Conservation (phyloP, 2,329 filamentous ascomycete species). For the Ascochyta rabiei region DNA sequence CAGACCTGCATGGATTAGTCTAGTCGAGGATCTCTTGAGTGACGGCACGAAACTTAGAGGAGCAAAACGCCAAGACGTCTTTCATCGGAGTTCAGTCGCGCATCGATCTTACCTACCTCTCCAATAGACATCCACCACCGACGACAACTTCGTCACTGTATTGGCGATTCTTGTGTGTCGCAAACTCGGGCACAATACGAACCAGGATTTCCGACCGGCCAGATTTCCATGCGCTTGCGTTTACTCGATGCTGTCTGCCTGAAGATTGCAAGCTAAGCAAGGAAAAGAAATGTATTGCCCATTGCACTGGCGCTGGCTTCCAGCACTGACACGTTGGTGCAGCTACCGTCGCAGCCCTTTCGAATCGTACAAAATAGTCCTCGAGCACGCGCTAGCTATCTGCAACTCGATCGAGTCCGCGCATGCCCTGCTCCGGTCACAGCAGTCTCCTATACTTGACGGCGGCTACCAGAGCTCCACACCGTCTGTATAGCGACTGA, state of each 20-base stretch:
- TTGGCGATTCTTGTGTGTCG: neutral
- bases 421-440: neutral
- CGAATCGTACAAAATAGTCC: neutral
- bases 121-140: constrained; percentile 2
- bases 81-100: constrained; percentile 27
- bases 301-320: neutral
- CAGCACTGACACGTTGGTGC: constrained; percentile 1
- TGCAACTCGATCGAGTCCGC: neutral
- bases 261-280: neutral
- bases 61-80: constrained; percentile 5
- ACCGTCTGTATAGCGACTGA: neutral
- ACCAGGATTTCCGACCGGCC: neutral
- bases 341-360: neutral
- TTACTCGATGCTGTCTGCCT: neutral
- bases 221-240: neutral
- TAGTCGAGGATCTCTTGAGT: constrained; percentile 7
- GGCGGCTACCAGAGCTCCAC: neutral
- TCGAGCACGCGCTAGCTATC: neutral
- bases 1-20: constrained; percentile 22
- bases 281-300: neutral
- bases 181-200: neutral
- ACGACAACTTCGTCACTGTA: neutral
- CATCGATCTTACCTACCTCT: constrained; percentile 16
- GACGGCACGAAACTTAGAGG: constrained; percentile 11
- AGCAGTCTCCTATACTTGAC: neutral